Evolutionary conservation across 192 early-diverging fungal genomes (phyloP), one percentile per base, ranked within the genome.

Genomic region (Kappamyces sp.): DNA sequence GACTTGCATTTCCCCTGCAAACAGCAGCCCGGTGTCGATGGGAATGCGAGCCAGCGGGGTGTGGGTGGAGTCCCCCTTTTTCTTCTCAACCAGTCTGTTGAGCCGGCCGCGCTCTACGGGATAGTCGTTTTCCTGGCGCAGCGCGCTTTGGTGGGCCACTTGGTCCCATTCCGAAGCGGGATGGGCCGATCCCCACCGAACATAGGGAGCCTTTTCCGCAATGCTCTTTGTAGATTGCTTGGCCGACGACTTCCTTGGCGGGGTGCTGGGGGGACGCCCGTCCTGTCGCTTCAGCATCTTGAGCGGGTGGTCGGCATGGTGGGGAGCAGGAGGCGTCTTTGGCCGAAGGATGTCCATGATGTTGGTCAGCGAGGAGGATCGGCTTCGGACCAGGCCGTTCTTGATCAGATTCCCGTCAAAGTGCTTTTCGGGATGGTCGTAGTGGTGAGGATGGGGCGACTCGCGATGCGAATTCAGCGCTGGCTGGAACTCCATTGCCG

Each of bases 371-470:
- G 55, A 58, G 8, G 55, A 58, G 12, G 55, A 36, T 45, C 55
- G 5, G 5, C 31, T 34, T 45, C 11, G 7, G 14, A 58, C 47
- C 54, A 55, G 12, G 22, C 54, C 54, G 31, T 4, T 8, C 45
- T 38, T 55, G 5, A 55, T 34, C 9, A 14, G 9, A 40, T 38
- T 38, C 1, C 47, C 42, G 12, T 37, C 50, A n/a, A 70, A 31
- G 45, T 70, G 61, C n/a, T 64, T 64, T 40, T 70, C 68, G 1
- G 68, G 68, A 37, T 61, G 54, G 50, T 70, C 60, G 38, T 40
- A 70, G 35, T 70, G 68, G 50, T 70, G 68, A 3, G 68, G 68
- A 12, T 61, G 65, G 14, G 58, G 52, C 9, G 49, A 12, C 37
- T 60, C 59, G 15, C 58, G 14, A 43, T 11, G 42, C 42, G 9